Evolutionary conservation across 495 filamentous ascomycete genomes (phyloP).

Genomic region (Podospora pseudocomata): DNA sequence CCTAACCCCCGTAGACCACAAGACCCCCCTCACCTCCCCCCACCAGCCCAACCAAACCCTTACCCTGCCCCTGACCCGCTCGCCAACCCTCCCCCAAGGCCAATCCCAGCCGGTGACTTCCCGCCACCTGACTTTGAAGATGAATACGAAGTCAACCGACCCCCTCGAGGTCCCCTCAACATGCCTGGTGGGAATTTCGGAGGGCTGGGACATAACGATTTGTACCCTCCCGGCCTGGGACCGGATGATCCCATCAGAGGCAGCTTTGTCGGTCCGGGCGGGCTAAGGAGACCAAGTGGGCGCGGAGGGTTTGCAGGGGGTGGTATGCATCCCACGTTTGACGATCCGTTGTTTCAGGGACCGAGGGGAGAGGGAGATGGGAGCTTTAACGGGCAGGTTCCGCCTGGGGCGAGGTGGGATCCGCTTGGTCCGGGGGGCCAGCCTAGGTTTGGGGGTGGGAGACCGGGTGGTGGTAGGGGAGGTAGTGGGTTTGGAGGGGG

Average conservation of each 20-base stretch:
- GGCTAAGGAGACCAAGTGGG: conserved; percentile 20
- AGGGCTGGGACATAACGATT: conserved; percentile 72
- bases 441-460: conserved; percentile 39
- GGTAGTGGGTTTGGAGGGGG: conserved; percentile 35
- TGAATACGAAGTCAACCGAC: conserved; percentile 78
- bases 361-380: conserved; percentile 36
- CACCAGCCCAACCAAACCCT: conserved; percentile 61
- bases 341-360: conserved; percentile 84
- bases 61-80: conserved; percentile 57
- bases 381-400: conserved; percentile 51
- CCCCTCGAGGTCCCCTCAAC: conserved; percentile 47
- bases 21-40: conserved; percentile 42
- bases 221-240: conserved; percentile 83
- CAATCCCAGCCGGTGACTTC: conserved; percentile 72
- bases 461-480: conserved; percentile 26
- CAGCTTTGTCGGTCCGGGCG: conserved; percentile 53
- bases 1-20: conserved; percentile 32
- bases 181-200: conserved; percentile 40
- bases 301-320: conserved; percentile 37
- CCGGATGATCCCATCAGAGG: conserved; percentile 77
- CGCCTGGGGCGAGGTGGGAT: conserved; percentile 67
- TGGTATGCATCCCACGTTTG: conserved; percentile 95
- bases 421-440: conserved; percentile 70
- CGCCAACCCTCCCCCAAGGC: conserved; percentile 56
- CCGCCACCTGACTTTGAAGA: conserved; percentile 89